Conservation (phyloP, 345 rosid genomes). For the Euphorbia tirucalli region DNA sequence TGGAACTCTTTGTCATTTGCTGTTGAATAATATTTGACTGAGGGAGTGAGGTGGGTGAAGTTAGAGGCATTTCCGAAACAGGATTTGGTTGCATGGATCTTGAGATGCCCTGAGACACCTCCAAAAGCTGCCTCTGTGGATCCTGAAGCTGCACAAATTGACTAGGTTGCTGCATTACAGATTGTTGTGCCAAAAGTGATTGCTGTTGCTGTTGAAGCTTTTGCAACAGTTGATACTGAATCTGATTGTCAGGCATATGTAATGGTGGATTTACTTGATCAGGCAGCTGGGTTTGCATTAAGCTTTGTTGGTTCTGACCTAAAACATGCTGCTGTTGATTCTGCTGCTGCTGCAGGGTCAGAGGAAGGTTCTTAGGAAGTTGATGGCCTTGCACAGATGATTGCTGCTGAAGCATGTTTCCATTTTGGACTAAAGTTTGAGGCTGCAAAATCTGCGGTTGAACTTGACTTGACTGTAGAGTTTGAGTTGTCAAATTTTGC, state of each 20-base stretch:
- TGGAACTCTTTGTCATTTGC: conserved; percentile 38
- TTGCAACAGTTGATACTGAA: conserved; percentile 69
- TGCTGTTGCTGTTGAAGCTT: conserved; percentile 74
- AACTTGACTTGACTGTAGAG: conserved; percentile 40
- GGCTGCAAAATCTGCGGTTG: conserved; percentile 52
- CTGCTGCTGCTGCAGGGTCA: conserved; percentile 48
- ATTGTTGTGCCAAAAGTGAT: conserved; percentile 44
- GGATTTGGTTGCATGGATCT: conserved; percentile 41
- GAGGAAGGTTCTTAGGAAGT: conserved; percentile 46
- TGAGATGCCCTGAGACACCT: conserved; percentile 53
- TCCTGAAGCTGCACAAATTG: conserved; percentile 48
- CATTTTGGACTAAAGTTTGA: conserved; percentile 39
- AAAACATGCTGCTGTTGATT: conserved; percentile 38
- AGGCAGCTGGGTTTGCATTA: conserved; percentile 39
- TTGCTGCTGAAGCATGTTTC: conserved; percentile 44
- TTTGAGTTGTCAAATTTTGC: conserved; percentile 46
- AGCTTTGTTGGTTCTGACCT: conserved; percentile 45
- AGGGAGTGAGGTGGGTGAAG: conserved; percentile 32
- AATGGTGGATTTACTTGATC: conserved; percentile 46
- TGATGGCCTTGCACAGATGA: conserved; percentile 43
- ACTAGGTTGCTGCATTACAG: conserved; percentile 42
- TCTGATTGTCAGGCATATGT: conserved; percentile 49
- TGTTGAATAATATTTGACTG: conserved; percentile 40
- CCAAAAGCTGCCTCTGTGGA: conserved; percentile 48
- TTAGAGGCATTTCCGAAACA: conserved; percentile 44